Base-by-base conservation (phyloP, 1,284 basidiomycete genomes). In the Amylostereum chailletii region DNA sequence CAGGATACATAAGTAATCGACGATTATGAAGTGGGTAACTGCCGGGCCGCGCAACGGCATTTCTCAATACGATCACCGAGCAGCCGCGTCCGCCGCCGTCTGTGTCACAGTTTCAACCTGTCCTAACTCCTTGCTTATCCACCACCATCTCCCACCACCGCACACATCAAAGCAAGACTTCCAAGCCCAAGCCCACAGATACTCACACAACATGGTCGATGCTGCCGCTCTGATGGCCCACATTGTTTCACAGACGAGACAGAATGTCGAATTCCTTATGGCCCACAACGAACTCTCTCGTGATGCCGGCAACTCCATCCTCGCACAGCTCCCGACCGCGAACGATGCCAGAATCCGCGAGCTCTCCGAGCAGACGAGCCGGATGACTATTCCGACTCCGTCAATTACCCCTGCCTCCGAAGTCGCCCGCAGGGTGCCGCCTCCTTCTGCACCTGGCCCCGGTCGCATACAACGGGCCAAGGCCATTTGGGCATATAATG, bases 401-500 rank as follows among this genome's bases (percentile, higher is more conserved):
- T 40, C 39, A 5, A 40, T 40, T 6, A 43, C 27, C 45, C 32
- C 45, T 39, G 34, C 34, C 34, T 7, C 46, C 42, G 32, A 45
- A 47, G 38, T 31, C 52, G 32, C 37, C 7, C 10, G 48, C 44
- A 4, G 49, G 48, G 62, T 27, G 38, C 54, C 37, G 34, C 27
- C 40, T 42, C 40, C 9, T 7, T 7, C 7, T 11, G 10, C 66
- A 7, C 64, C 66, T 4, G 60, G 69, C 27, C 58, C 65, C 2
- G 56, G 64, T 10, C 56, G 58, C 42, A 45, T 65, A n/a, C 69
- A 70, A 45, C 67, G 71, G 51, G 81, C 76, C 2, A 73, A 70
- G 50, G 83, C 83, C 0, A 47, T 77, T 0, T 87, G 84, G 84
- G 60, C 65, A 1, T 87, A 86, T 63, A 86, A 86, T 55, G 79